Evolutionary conservation across 2,329 filamentous ascomycete species (phyloP), one percentile per base, ranked within the genome.

Genomic region (Talaromyces sp.): DNA sequence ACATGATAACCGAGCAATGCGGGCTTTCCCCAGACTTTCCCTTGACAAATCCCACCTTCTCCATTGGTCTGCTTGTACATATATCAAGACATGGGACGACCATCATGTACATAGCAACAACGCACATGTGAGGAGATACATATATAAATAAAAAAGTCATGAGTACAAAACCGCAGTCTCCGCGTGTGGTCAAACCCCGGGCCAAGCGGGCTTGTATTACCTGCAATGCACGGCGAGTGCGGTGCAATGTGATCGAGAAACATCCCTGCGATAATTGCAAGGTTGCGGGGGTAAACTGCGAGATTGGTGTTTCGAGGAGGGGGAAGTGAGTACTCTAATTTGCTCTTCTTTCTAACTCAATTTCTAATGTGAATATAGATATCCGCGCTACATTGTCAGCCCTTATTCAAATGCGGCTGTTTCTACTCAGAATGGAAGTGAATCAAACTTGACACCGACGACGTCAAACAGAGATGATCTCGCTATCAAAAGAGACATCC

Each of bases 221-320:
- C 26, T 80, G 77, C 62, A 79, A 80, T 60, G 67, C 74, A n/a
- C 74, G 76, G 32, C 72, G 77, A 35, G 77, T 80, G 38, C 76
- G 76, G 57, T 80, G 77, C 63, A 74, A 80, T 68, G 78, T 79
- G n/a, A 70, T 76, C 12, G 75, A 79, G 50, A 68, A 66, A 59
- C 76, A 72, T n/a, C 77, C 77, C 6, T 80, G 77, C 62, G 67
- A 69, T 41, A 79, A 79, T 59, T 80, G 77, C 59, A 64, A 70
- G 32, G 62, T 71, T 4, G 70, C 70, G 55, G 71, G 73, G 54
- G 66, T 73, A 2, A 59, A 69, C 10, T 80, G 77, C 63, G 76
- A 79, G 64, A 67, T 77, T 53, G 72, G 77, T 26, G 66, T 75
- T 31, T 79, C 77, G 1, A 71, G 73, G 57, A 70, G 77, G 50